A percentile compares a stretch with the other conserved stretches of the same genome.
Conservation (phyloP, 306 rosid species). For the Psophocarpus tetragonolobus region DNA sequence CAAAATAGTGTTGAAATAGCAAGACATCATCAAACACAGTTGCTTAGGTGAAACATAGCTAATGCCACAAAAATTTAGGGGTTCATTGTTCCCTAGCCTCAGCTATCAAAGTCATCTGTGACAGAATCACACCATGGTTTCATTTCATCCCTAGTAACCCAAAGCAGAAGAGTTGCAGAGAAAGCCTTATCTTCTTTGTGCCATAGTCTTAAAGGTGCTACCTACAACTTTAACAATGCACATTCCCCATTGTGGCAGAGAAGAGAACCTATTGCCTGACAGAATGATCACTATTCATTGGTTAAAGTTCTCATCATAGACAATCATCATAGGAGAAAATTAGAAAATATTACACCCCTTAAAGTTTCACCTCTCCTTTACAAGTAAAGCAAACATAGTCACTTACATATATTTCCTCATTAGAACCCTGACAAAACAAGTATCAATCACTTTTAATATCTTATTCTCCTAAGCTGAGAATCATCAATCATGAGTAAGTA, state of each 20-base stretch:
- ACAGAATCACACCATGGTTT: neutral
- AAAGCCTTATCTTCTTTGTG: neutral
- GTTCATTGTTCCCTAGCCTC: neutral
- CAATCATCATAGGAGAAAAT: no score
- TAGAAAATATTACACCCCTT: neutral
- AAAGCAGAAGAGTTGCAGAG: neutral
- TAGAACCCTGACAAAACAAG: neutral
- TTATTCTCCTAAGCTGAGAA: neutral
- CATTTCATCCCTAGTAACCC: neutral
- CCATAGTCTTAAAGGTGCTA: neutral
- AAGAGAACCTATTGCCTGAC: no score
- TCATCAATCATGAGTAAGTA: neutral
- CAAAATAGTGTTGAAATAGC: no score
- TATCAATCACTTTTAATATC: neutral
- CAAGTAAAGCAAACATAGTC: neutral
- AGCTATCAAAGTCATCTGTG: neutral
- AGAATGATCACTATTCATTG: no score
- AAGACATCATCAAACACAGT: neutral
- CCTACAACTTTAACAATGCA: neutral
- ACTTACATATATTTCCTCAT: neutral
- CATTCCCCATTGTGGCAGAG: no score
- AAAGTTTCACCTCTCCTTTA: neutral
- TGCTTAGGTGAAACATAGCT: neutral
- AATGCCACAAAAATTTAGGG: neutral
- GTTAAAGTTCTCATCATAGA: no score